Conservation (phyloP, 495 filamentous ascomycete species). For the Parathielavia appendiculata region DNA sequence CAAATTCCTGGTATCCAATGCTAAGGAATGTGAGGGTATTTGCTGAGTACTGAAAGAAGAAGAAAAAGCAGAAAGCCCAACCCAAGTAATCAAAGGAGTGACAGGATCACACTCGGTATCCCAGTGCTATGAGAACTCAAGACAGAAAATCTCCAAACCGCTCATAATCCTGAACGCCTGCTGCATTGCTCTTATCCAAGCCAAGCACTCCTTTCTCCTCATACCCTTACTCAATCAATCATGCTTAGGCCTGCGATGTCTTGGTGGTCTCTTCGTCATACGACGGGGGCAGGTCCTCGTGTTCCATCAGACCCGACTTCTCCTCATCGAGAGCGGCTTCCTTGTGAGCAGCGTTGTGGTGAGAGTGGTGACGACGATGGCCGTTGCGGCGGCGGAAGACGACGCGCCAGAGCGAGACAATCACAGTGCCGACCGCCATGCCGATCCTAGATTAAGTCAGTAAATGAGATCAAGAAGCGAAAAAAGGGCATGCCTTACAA, state of each 20-base stretch:
- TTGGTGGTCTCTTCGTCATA: slow-evolving; percentile 29
- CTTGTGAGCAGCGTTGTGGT: slow-evolving; percentile 24
- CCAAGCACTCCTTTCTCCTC: neutral
- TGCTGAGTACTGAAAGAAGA: slow-evolving; percentile 7
- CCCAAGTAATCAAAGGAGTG: slow-evolving; percentile 7
- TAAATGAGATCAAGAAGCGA: neutral
- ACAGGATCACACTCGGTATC: neutral
- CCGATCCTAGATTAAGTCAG: slow-evolving; percentile 34
- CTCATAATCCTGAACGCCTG: slow-evolving; percentile 6
- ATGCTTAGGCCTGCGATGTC: slow-evolving; percentile 12
- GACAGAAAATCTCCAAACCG: neutral
- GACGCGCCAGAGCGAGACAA: slow-evolving; percentile 44
- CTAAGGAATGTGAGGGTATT: slow-evolving; percentile 8
- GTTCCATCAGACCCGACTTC: slow-evolving; percentile 41
- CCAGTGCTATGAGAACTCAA: neutral
- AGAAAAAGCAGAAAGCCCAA: neutral
- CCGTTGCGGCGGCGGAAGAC: slow-evolving; percentile 27
- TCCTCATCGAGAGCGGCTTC: slow-evolving; percentile 34
- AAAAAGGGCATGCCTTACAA: slow-evolving; percentile 35
- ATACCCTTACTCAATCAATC: neutral
- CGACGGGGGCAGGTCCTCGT: slow-evolving; percentile 38
- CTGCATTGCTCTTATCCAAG: neutral
- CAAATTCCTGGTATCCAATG: neutral
- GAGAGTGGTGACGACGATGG: slow-evolving; percentile 22
- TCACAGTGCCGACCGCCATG: slow-evolving; percentile 47